These are phyloP conservation scores for Adansonia gregorii DNA, from an alignment of 441 rosid genomes.

Conservation along the genomic window DNA sequence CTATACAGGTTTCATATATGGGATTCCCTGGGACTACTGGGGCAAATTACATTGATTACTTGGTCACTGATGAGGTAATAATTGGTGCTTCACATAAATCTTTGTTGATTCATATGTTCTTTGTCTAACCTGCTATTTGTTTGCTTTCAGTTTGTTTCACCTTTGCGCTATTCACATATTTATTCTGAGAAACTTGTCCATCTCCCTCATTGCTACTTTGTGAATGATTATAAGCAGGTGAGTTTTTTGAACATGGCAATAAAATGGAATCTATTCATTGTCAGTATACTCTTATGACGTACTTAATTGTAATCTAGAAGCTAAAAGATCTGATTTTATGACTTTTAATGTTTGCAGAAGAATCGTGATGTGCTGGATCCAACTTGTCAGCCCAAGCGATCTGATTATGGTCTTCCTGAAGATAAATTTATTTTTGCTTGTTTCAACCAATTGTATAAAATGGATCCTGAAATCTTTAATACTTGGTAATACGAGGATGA, in stretches of 20 bases:
- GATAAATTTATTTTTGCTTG: conserved; percentile 97
- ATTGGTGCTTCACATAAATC: neutral
- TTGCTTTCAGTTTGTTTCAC: conserved; percentile 85
- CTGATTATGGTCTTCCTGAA: conserved; percentile 96
- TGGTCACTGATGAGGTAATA: conserved; percentile 94
- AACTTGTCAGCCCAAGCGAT: conserved; percentile 71
- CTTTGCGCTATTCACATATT: conserved; percentile 66
- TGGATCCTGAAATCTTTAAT: conserved; percentile 95
- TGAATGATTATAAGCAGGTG: conserved; percentile 98
- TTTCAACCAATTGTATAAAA: conserved; percentile 97
- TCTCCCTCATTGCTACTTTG: conserved; percentile 98
- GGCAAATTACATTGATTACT: conserved; percentile 88
- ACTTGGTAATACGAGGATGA: conserved; percentile 61
- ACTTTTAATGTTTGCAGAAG: conserved; percentile 60
- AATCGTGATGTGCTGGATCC: conserved; percentile 89
- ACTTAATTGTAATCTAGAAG: conserved; percentile 6
- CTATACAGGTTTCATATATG: conserved; percentile 98
- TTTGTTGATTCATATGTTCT: neutral
- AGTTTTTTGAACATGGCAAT: conserved; percentile 19
- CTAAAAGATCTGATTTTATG: conserved; percentile 10
- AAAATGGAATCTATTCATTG: neutral
- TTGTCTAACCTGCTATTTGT: conserved; percentile 27
- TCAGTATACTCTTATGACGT: neutral
- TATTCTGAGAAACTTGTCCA: conserved; percentile 98
- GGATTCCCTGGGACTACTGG: conserved; percentile 99